Conservation (phyloP, 2,329 filamentous ascomycete species). For the Tolypocladium nubicola region DNA sequence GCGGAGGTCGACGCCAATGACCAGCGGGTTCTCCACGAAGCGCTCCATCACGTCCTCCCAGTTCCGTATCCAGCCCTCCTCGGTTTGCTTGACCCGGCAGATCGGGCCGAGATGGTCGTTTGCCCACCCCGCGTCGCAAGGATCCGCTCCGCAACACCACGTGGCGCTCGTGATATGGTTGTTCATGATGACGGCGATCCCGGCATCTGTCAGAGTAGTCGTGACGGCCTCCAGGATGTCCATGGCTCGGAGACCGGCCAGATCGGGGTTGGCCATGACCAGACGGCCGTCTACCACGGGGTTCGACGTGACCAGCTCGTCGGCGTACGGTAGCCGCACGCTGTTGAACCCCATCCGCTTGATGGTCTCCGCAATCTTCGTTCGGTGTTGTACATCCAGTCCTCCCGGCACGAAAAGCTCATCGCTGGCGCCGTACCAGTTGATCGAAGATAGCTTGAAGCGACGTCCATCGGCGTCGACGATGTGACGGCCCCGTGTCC, state of each 20-base stretch:
- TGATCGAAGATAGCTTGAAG: slow-evolving; percentile 53
- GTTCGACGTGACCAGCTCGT: slow-evolving; percentile 55
- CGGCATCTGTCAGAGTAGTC: slow-evolving; percentile 47
- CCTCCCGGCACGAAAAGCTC: slow-evolving; percentile 54
- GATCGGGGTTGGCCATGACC: slow-evolving; percentile 48
- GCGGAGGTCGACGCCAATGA: slow-evolving; percentile 56
- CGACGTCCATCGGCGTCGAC: slow-evolving; percentile 45
- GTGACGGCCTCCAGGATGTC: slow-evolving; percentile 52
- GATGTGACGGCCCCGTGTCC: slow-evolving; percentile 48
- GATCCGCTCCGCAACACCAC: slow-evolving; percentile 60
- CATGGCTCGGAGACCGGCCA: slow-evolving; percentile 44
- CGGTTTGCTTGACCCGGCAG: slow-evolving; percentile 52
- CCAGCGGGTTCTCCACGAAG: slow-evolving; percentile 46
- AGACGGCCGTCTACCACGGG: slow-evolving; percentile 38
- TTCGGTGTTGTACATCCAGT: slow-evolving; percentile 51
- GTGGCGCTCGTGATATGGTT: slow-evolving; percentile 60
- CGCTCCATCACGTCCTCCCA: slow-evolving; percentile 55
- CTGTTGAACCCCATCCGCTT: slow-evolving; percentile 57
- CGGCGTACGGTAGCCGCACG: slow-evolving; percentile 57
- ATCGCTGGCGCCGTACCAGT: slow-evolving; percentile 64
- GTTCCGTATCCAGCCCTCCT: slow-evolving; percentile 55
- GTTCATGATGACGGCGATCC: slow-evolving; percentile 56
- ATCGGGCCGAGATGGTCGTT: slow-evolving; percentile 52
- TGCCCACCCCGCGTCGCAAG: slow-evolving; percentile 56
- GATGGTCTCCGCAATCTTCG: slow-evolving; percentile 49